Percentiles rank a stretch among this genome's conserved stretches.
Evolutionary conservation across 305 asterid species (phyloP).

Genomic region (Fraxinus ornus): DNA sequence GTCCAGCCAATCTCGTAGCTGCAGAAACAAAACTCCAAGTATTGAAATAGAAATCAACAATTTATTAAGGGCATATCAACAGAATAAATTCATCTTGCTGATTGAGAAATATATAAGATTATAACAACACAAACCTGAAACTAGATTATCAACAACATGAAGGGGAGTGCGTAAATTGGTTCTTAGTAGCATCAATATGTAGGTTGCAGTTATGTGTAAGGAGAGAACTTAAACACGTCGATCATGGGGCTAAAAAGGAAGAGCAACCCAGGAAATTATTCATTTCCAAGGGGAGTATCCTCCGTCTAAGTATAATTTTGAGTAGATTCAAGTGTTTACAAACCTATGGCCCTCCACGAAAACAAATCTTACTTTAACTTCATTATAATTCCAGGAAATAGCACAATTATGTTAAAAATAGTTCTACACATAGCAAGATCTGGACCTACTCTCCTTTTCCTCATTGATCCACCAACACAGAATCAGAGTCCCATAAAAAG

Average conservation of each 20-base stretch:
- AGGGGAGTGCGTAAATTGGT: conserved; percentile 1
- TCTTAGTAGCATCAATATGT: conserved; percentile 7
- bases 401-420: not conserved
- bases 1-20: conserved; percentile 96
- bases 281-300: conserved; percentile 12
- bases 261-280: conserved; percentile 1
- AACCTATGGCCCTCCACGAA: not conserved
- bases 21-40: conserved; percentile 36
- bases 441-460: not conserved
- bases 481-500: conserved; percentile 7
- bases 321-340: not conserved
- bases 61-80: conserved; percentile 9
- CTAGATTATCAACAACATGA: conserved; percentile 9
- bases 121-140: conserved; percentile 5
- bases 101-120: conserved; percentile 15
- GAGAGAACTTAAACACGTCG: conserved; percentile 11
- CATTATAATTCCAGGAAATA: conserved; percentile 3
- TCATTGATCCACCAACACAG: not conserved
- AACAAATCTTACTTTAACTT: not conserved
- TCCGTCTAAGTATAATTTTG: conserved; percentile 10
- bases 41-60: conserved; percentile 1
- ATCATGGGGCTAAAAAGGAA: conserved; percentile 10
- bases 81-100: conserved; percentile 13
- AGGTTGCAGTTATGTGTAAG: not conserved
- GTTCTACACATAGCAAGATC: not conserved